Base-by-base conservation (phyloP, 164 flowering plant genomes). In the Malania oleifera region DNA sequence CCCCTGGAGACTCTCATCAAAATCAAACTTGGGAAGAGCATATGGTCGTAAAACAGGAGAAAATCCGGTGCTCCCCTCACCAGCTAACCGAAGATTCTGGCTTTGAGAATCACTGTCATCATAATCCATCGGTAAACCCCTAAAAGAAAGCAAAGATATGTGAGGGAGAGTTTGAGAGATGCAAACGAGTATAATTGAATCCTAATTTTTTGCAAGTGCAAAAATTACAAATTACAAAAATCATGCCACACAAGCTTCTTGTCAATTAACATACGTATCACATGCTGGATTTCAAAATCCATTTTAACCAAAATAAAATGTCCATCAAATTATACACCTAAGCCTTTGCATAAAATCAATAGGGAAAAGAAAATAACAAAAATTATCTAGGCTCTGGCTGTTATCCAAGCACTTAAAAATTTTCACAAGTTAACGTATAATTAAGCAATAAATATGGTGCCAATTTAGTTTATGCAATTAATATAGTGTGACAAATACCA, bases 91-190 rank as follows among this genome's bases (percentile, higher is more conserved):
- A 73, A 76, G 85, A 76, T 79, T 79, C 57, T 82, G 95, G 74
- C 83, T 69, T 69, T 80, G 86, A 71, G 75, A 81, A 61, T 91
- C 90, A 82, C 76, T 85, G 75, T 84, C 93, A 77, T 95, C 87
- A 85, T 84, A 83, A 80, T 91, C 99, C 99, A 95, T 95, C 76
- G 68, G 85, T 79, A 49, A 77, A 76, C 73, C 56, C 86, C 99
- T 90, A 68, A 54, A 77, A 58, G 3, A 19, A 18, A 40, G 31
- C 9, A 34, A 43, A 19, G 10, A 2, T 31, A 24, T 43, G 17
- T 40, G 19, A 28, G 31, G 15, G 48, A 64, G 31, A 19, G 14
- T 31, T 18, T 23, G 34, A 22, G 50, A 53, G 10, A 17, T 20
- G 34, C 34, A 41, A 20, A 52, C 2, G 15, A 23, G 39, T 25